Percentiles rank a stretch among this genome's conserved stretches.
phyloP scores from a whole-genome alignment of 495 filamentous ascomycete genomes.

The Emericellopsis terricola region DNA sequence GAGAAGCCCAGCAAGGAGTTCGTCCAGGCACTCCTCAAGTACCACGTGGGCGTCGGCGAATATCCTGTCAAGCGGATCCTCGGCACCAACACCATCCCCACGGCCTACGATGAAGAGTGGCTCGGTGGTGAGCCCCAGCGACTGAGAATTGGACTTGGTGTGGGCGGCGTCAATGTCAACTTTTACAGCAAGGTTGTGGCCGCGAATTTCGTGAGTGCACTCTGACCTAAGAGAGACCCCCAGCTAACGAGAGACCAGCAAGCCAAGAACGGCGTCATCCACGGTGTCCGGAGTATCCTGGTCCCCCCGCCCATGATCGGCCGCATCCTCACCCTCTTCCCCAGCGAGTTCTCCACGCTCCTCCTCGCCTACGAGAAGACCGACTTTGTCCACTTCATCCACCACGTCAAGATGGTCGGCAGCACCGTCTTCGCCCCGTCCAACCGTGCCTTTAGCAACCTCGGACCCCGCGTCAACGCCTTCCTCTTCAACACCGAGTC shows the following conservation, averaged over 20 bases:
- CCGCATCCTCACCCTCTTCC: slow-evolving; percentile 43
- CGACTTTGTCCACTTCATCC: slow-evolving; percentile 22
- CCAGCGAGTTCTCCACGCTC: slow-evolving; percentile 54
- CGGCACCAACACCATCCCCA: slow-evolving; percentile 48
- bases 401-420: slow-evolving; percentile 23
- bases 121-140: slow-evolving; percentile 50
- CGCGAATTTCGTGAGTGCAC: slow-evolving; percentile 40
- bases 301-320: slow-evolving; percentile 44
- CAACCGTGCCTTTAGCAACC: slow-evolving; percentile 51
- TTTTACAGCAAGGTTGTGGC: slow-evolving; percentile 46
- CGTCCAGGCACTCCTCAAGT: slow-evolving; percentile 43
- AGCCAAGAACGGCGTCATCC: slow-evolving; percentile 54
- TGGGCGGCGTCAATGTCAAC: slow-evolving; percentile 48
- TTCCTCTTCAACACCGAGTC: slow-evolving; percentile 54
- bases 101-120: slow-evolving; percentile 30
- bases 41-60: slow-evolving; percentile 47
- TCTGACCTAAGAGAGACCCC: too few species aligned
- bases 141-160: slow-evolving; percentile 35
- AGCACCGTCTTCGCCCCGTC: slow-evolving; percentile 55
- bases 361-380: slow-evolving; percentile 49
- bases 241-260: too few species aligned
- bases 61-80: slow-evolving; percentile 40
- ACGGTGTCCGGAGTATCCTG: slow-evolving; percentile 49
- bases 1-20: slow-evolving; percentile 40
- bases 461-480: slow-evolving; percentile 47